Percentiles rank a stretch among this genome's conserved stretches.
Evolutionary conservation across 2,329 filamentous ascomycete genomes (phyloP).

Genomic region (Botryosphaeria dothidea): DNA sequence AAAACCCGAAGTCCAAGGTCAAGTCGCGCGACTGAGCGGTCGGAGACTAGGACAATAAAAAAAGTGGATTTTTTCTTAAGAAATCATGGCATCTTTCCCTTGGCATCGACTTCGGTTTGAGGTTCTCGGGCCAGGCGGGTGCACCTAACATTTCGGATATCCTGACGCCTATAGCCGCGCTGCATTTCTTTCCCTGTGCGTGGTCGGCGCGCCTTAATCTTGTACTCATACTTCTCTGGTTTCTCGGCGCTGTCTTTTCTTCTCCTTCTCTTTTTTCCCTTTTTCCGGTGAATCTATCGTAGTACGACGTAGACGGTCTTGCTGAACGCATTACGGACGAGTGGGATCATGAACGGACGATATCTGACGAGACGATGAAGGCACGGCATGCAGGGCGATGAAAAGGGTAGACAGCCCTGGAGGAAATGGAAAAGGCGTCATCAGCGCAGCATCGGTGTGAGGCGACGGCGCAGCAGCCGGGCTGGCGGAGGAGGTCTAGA

Average conservation of each 20-base stretch:
- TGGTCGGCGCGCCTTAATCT: slow-evolving; percentile 7
- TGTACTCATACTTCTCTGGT: slow-evolving; percentile 15
- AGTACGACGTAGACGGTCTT: slow-evolving; percentile 15
- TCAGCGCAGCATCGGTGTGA: background rate
- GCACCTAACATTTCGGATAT: slow-evolving; percentile 13
- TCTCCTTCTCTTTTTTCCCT: background rate
- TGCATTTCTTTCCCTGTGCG: background rate
- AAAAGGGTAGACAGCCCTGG: background rate
- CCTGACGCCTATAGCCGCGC: background rate
- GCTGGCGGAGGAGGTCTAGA: background rate
- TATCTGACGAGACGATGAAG: background rate
- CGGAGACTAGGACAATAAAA: background rate
- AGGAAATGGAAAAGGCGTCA: background rate
- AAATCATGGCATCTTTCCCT: background rate
- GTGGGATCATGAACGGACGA: slow-evolving; percentile 2
- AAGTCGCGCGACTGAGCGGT: slow-evolving; percentile 2
- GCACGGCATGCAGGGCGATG: background rate
- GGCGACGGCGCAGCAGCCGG: no score
- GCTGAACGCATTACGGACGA: slow-evolving; percentile 4
- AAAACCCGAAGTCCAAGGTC: slow-evolving; percentile 21
- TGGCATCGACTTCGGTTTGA: background rate
- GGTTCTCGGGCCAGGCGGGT: background rate
- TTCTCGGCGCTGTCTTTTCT: background rate
- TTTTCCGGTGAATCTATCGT: background rate
- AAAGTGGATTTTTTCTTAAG: background rate